phyloP scores from a whole-genome alignment of 192 early-diverging fungal genomes.

The Gryganskiella cystojenkinii region DNA sequence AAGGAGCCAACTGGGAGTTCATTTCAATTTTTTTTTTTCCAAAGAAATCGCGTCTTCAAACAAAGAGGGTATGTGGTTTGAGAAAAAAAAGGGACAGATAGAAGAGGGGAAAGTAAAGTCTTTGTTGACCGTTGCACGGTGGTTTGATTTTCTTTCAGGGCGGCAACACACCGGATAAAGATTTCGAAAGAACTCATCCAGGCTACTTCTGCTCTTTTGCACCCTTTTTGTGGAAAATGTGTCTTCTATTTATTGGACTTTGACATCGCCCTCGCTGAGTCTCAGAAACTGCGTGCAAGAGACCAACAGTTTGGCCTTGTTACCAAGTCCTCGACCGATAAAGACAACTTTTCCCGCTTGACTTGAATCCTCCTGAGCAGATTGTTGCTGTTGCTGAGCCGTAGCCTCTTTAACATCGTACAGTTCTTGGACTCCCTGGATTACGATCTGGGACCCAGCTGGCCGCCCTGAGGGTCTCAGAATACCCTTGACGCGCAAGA shows the following conservation, averaged over 20 bases:
- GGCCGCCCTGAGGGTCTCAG: constrained; percentile 50
- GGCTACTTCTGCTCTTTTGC: too few relatives aligned
- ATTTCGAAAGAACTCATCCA: too few relatives aligned
- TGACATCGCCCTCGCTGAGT: constrained; percentile 11
- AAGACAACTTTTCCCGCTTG: constrained; percentile 49
- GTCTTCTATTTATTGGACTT: constrained; percentile 7
- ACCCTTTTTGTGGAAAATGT: too few relatives aligned
- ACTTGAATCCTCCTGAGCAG: constrained; percentile 14
- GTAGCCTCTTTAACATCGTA: constrained; percentile 60
- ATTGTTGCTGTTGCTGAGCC: constrained; percentile 1
- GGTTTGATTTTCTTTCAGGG: too few relatives aligned
- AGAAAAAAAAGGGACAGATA: too few relatives aligned
- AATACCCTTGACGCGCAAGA: constrained; percentile 71
- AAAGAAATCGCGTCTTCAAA: too few relatives aligned
- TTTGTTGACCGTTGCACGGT: too few relatives aligned
- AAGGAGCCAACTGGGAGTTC: too few relatives aligned
- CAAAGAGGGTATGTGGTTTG: too few relatives aligned
- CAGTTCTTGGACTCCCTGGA: constrained; percentile 75
- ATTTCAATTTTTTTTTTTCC: too few relatives aligned
- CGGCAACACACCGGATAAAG: too few relatives aligned
- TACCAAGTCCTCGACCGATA: constrained; percentile 52
- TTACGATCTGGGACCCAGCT: constrained; percentile 54
- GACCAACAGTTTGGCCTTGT: constrained; percentile 12
- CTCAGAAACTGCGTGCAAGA: constrained; percentile 35
- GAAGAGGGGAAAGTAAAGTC: too few relatives aligned